phyloP scores from a whole-genome alignment of 805 yeast genomes.

The Phaffomyces antillensis region DNA sequence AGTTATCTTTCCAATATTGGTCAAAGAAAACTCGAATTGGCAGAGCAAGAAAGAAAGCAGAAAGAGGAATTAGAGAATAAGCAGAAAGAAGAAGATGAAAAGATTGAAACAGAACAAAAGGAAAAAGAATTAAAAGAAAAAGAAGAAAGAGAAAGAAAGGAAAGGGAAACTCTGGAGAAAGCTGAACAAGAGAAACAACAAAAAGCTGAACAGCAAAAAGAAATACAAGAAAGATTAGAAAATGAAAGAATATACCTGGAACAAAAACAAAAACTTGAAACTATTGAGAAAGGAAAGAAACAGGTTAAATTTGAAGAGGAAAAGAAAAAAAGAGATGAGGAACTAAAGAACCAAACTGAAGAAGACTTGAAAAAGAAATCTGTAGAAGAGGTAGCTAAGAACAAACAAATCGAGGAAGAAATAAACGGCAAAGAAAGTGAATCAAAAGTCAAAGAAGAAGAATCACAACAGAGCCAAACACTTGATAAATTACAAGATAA shows the following conservation, averaged over 20 bases:
- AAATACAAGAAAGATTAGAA: slow-evolving; percentile 2
- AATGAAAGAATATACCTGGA: neutral
- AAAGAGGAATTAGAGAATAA: neutral
- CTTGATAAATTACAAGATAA: neutral
- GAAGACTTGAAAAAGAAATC: neutral
- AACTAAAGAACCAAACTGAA: too few species aligned
- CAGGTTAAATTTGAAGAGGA: too few species aligned
- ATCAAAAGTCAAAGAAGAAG: neutral
- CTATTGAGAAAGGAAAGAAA: neutral
- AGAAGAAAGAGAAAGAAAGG: neutral
- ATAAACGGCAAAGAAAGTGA: neutral
- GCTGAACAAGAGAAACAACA: slow-evolving; percentile 1
- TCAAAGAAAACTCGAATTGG: slow-evolving; percentile 1
- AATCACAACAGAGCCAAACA: neutral
- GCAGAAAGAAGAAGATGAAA: slow-evolving; percentile 1
- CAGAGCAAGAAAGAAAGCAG: slow-evolving; percentile 3
- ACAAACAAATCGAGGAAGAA: neutral
- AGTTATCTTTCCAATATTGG: slow-evolving; percentile 4
- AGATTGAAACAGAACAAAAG: neutral
- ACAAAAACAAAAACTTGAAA: neutral
- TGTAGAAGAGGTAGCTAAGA: neutral
- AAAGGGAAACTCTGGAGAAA: neutral
- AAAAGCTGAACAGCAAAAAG: slow-evolving; percentile 5
- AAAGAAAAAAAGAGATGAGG: too few species aligned
- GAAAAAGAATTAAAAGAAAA: slow-evolving; percentile 1